phyloP scores from a whole-genome alignment of 345 rosid species.

The Brassica juncea region DNA sequence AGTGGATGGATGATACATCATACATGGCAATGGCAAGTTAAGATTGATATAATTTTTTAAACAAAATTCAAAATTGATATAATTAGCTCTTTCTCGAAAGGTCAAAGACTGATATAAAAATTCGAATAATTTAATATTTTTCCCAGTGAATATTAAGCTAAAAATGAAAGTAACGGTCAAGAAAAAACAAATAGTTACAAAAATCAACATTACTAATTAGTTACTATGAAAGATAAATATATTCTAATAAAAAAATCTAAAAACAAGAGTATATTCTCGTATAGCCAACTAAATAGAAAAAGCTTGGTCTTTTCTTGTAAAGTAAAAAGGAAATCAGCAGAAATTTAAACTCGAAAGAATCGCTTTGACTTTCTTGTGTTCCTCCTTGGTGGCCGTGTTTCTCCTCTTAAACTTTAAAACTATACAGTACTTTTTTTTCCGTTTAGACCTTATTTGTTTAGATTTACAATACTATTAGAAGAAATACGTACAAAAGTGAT shows the following conservation, averaged over 20 bases:
- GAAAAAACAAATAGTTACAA: background rate
- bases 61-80: background rate
- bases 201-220: background rate
- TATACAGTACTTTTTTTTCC: background rate
- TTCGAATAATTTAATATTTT: background rate
- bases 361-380: conserved; percentile 38
- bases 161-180: conserved; percentile 7
- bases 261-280: conserved; percentile 29
- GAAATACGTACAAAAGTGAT: background rate
- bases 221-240: background rate
- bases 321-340: background rate
- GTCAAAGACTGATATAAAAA: background rate
- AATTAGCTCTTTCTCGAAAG: background rate
- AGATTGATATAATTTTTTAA: too few species aligned
- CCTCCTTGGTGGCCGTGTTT: conserved; percentile 10
- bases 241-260: conserved; percentile 1
- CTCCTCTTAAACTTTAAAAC: background rate
- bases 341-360: conserved; percentile 27
- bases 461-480: background rate
- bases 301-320: conserved; percentile 19
- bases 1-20: background rate
- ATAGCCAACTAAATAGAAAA: conserved; percentile 24
- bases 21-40: background rate
- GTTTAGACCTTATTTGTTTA: background rate
- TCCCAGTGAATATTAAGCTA: background rate